Base-by-base conservation (phyloP, 2,329 filamentous ascomycete genomes). In the Aspergillus sp. region DNA sequence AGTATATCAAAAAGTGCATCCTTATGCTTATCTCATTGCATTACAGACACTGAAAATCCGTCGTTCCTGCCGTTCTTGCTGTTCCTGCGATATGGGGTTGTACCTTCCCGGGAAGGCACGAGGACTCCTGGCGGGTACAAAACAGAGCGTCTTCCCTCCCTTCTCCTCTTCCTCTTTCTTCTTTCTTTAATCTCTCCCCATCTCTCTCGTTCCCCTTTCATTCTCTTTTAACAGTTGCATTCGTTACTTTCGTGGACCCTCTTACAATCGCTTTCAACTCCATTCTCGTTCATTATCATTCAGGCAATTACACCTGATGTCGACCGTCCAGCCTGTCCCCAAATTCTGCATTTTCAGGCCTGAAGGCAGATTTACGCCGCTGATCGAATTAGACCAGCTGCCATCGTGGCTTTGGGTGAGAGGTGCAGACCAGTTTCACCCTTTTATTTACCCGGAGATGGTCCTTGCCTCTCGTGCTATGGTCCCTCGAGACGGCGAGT, bases 301-400 rank as follows among this genome's bases (percentile, higher is more conserved):
- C 35, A 22, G 3, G 30, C 47, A 12, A 23, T 9, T 37, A 42
- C 48, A 35, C 22, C 20, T 39, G 30, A 22, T 39, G 38, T 23
- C 30, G 50, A 17, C 44, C 32, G n/a, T 38, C 15, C 60, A 56
- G 5, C 59, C 61, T 19, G 57, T 55, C 17, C 70, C 71, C 3
- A 53, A 59, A 12, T 73, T 67, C 55, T 74, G 67, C 48, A 53
- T 74, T 38, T 55, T 64, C 32, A 65, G 72, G 2, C 60, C 63
- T 2, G 65, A 66, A 33, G 60, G 64, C 5, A 49, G 52, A 5
- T 49, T 64, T 12, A 61, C 68, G 9, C 72, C 72, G 6, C 56
- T 75, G 22, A 64, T 75, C 19, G 62, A 72, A 1, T 45, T 71
- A 6, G 72, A 74, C 46, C 72, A 75, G 56, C 55, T 75, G 3